Evolutionary conservation across 345 rosid species (phyloP).

Genomic region (Brassica napus): DNA sequence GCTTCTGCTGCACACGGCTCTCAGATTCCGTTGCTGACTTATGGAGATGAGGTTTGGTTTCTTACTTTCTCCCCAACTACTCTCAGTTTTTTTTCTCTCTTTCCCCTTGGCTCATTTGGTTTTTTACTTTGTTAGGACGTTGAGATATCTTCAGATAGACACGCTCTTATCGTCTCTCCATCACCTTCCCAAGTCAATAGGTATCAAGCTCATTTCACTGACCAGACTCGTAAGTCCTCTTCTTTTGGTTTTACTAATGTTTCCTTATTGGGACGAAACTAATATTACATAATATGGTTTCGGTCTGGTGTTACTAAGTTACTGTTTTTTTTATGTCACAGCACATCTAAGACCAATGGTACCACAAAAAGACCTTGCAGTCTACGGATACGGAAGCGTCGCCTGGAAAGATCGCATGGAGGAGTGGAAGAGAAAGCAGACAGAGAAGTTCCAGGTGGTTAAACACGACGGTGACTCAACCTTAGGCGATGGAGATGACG

Average conservation of each 20-base stretch:
- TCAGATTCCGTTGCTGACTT: conserved; percentile 68
- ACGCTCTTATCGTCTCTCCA: conserved; percentile 79
- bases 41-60: conserved; percentile 64
- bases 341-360: conserved; percentile 85
- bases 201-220: conserved; percentile 56
- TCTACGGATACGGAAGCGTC: conserved; percentile 86
- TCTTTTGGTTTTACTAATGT: background rate
- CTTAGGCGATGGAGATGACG: conserved; percentile 57
- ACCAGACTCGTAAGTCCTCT: conserved; percentile 55
- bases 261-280: background rate
- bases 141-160: conserved; percentile 70
- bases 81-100: background rate
- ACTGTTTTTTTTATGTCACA: conserved; percentile 28
- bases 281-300: background rate
- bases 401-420: conserved; percentile 96
- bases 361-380: conserved; percentile 81
- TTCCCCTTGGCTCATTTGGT: background rate
- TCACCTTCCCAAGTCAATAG: conserved; percentile 54
- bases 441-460: conserved; percentile 65
- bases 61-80: background rate
- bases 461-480: conserved; percentile 55
- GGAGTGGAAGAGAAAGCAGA: conserved; percentile 79
- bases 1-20: conserved; percentile 56
- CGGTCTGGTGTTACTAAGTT: conserved; percentile 1
- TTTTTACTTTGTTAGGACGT: conserved; percentile 48